Evolutionary conservation across 2,329 filamentous ascomycete genomes (phyloP), one percentile per base, ranked within the genome.

Genomic region (Nemania diffusa): DNA sequence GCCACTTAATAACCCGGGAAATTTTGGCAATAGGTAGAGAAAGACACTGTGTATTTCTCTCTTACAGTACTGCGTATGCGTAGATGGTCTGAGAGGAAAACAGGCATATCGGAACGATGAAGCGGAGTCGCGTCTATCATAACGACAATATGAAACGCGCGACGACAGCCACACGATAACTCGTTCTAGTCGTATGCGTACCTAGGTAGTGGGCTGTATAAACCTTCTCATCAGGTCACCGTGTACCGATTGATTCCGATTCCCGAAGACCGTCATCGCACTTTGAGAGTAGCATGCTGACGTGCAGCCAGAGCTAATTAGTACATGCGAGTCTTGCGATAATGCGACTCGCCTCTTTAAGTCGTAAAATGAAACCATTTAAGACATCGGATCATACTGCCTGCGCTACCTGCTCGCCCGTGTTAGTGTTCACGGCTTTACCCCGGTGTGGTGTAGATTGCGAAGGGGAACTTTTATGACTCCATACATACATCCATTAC

Each of bases 381-480:
- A 17, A 48, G 51, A 56, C 40, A 34, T 51, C 42, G 29, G 51
- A 15, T 27, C 22, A 65, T 40, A 3, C 20, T 27, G 37, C 40
- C 24, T 20, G 8, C 17, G 3, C 17, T 9, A 32, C 27, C 24
- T 44, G 8, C 20, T 6, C 17, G 17, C 17, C 40, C 40, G 40
- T 44, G 40, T 20, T 44, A 44, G 40, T 44, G 8, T 52, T 22
- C 22, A 50, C 61, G 61, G 60, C 51, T 24, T 26, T 67, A 59
- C 40, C 46, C 56, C 50, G 64, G 64, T 22, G 59, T 52, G 52
- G 24, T 27, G 11, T 24, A 17, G 13, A 17, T 22, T n/a, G 40
- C 6, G 40, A n/a, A 44, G n/a, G 40, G 4, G 8, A 13, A 3
- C 11, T 40, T 40, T 40, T n/a, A n/a, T n/a, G n/a, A n/a, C n/a